A percentile compares a stretch with the other conserved stretches of the same genome.
Conservation (phyloP, 208 protist genomes). For the Crithidia expoeki region DNA sequence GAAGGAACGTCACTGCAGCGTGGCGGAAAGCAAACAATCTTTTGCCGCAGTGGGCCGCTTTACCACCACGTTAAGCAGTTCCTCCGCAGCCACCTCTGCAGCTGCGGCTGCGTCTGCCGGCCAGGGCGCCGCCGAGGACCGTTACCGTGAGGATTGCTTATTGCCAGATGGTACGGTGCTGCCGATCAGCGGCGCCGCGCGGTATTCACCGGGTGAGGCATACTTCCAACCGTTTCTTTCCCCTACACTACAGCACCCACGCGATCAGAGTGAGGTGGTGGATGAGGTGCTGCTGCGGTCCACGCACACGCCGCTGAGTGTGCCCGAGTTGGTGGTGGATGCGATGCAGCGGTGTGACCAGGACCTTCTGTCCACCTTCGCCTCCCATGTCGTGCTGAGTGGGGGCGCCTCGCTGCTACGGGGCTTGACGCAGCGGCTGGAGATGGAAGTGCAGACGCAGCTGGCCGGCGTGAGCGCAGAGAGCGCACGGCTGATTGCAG, state of each 20-base stretch:
- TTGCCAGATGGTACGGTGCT: conserved; percentile 86
- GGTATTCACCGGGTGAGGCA: conserved; percentile 67
- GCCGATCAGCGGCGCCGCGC: conserved; percentile 53
- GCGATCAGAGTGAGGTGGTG: conserved; percentile 49
- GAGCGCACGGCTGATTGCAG: conserved; percentile 55
- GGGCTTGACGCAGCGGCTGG: conserved; percentile 67
- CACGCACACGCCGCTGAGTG: conserved; percentile 39
- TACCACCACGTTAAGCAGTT: neutral
- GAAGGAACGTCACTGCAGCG: conserved; percentile 84
- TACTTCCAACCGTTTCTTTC: conserved; percentile 79
- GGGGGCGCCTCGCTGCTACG: conserved; percentile 90
- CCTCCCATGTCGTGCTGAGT: conserved; percentile 92
- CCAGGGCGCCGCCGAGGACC: conserved; percentile 27
- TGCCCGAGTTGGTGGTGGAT: conserved; percentile 79
- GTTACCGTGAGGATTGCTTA: conserved; percentile 47
- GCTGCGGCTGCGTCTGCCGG: neutral
- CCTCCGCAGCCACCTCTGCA: neutral
- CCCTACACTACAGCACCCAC: conserved; percentile 37
- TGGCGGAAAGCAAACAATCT: conserved; percentile 36
- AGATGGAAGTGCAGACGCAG: conserved; percentile 59
- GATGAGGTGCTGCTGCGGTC: conserved; percentile 78
- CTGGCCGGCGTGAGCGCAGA: conserved; percentile 37
- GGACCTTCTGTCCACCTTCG: conserved; percentile 80
- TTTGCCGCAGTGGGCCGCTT: conserved; percentile 15
- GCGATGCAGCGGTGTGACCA: conserved; percentile 78